These are phyloP conservation scores for Lentinula guzmanii DNA, from an alignment of 768 basidiomycete genomes.

Conservation along the genomic window DNA sequence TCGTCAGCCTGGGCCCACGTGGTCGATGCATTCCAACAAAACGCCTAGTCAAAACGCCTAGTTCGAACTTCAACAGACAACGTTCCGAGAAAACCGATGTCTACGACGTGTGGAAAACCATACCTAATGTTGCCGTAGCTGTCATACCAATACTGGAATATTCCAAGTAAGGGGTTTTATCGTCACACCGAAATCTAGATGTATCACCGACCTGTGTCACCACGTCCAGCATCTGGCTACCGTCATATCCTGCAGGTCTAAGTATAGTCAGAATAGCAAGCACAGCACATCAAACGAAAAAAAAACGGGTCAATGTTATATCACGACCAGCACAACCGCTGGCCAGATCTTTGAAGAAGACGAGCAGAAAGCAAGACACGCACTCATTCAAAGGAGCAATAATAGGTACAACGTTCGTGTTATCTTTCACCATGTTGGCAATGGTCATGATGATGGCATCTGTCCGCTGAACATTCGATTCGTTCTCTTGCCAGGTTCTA, in stretches of 20 bases:
- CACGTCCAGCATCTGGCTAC: conserved; percentile 32
- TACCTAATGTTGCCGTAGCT: conserved; percentile 73
- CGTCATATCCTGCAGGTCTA: conserved; percentile 45
- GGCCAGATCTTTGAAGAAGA: neutral
- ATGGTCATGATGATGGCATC: conserved; percentile 57
- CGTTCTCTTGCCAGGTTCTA: conserved; percentile 61
- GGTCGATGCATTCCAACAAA: neutral
- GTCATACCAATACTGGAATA: conserved; percentile 64
- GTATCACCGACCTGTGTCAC: neutral
- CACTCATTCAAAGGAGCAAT: conserved; percentile 83
- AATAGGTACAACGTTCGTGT: conserved; percentile 56
- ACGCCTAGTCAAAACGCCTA: neutral
- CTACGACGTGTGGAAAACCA: conserved; percentile 4
- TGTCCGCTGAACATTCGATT: conserved; percentile 63
- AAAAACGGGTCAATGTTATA: too few species aligned
- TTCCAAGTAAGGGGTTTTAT: conserved; percentile 3
- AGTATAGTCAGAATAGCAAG: too few species aligned
- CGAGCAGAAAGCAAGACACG: conserved; percentile 7
- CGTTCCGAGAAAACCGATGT: too few species aligned
- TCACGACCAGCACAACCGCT: too few species aligned
- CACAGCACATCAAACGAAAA: too few species aligned
- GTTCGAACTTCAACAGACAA: too few species aligned
- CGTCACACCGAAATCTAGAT: neutral
- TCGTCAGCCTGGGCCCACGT: neutral
- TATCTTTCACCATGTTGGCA: conserved; percentile 53